phyloP scores from a whole-genome alignment of 78 protist species.

The Dictyostelium capitatum region DNA sequence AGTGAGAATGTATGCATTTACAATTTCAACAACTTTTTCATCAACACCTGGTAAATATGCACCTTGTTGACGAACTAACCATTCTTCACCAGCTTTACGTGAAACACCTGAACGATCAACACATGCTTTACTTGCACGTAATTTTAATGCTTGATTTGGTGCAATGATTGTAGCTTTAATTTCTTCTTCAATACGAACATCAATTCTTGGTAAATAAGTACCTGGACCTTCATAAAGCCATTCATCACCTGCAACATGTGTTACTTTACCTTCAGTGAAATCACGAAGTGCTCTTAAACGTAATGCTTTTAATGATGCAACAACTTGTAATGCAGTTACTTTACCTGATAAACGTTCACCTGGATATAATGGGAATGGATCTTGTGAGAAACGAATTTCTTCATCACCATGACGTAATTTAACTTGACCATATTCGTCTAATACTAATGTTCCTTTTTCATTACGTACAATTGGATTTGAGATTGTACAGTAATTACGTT shows the following conservation, averaged over 20 bases:
- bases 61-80: constrained; percentile 91
- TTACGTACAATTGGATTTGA: constrained; percentile 85
- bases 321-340: constrained; percentile 82
- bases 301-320: constrained; percentile 86
- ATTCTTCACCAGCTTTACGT: constrained; percentile 92
- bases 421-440: constrained; percentile 82
- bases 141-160: constrained; percentile 89
- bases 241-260: constrained; percentile 91
- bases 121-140: constrained; percentile 88
- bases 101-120: constrained; percentile 46
- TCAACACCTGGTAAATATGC: constrained; percentile 76
- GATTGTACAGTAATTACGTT: constrained; percentile 89
- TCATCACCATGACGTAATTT: constrained; percentile 88
- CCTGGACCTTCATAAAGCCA: constrained; percentile 94
- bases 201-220: constrained; percentile 70
- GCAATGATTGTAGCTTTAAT: constrained; percentile 79
- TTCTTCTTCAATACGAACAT: constrained; percentile 82
- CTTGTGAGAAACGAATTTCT: constrained; percentile 85
- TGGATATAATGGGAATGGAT: constrained; percentile 94
- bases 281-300: constrained; percentile 91
- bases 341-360: constrained; percentile 88
- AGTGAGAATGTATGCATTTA: constrained; percentile 81
- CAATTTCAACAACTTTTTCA: constrained; percentile 78
- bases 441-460: constrained; percentile 48
- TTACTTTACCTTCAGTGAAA: constrained; percentile 48